A percentile compares a stretch with the other conserved stretches of the same genome.
phyloP scores from a whole-genome alignment of 2,329 filamentous ascomycete genomes.

The Fusarium torreyae region DNA sequence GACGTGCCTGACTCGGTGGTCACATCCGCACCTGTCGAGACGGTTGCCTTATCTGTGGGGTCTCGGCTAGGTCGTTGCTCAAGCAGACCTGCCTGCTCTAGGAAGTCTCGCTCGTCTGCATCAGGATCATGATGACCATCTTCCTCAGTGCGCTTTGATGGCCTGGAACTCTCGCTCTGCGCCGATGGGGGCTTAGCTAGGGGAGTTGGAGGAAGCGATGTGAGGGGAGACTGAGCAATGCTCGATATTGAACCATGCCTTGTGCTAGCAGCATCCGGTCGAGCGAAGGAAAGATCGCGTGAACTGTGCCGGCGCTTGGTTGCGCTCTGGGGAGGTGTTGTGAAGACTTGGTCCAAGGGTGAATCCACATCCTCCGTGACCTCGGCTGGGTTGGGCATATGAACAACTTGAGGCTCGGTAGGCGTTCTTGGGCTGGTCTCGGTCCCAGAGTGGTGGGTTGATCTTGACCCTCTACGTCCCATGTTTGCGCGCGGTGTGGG shows the following conservation, averaged over 20 bases:
- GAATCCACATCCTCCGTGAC: slow-evolving; percentile 44
- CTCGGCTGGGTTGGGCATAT: slow-evolving; percentile 40
- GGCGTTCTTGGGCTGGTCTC: slow-evolving; percentile 50
- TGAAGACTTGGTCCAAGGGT: slow-evolving; percentile 50
- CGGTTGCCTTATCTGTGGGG: slow-evolving; percentile 55
- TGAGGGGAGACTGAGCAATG: slow-evolving; percentile 49
- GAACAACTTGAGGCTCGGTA: slow-evolving; percentile 43
- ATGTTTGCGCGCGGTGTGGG: slow-evolving; percentile 46
- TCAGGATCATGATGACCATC: slow-evolving; percentile 66
- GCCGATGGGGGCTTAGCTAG: slow-evolving; percentile 36
- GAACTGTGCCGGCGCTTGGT: slow-evolving; percentile 48
- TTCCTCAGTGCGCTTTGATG: slow-evolving; percentile 38
- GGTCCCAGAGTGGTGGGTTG: slow-evolving; percentile 44
- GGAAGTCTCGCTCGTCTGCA: slow-evolving; percentile 76
- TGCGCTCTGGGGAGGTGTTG: slow-evolving; percentile 53
- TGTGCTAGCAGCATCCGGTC: slow-evolving; percentile 43
- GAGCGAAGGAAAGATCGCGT: slow-evolving; percentile 45
- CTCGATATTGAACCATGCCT: slow-evolving; percentile 55
- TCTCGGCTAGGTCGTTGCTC: slow-evolving; percentile 56
- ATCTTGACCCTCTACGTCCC: slow-evolving; percentile 50
- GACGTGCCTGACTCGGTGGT: slow-evolving; percentile 54
- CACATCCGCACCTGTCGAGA: slow-evolving; percentile 53
- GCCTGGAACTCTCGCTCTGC: slow-evolving; percentile 42
- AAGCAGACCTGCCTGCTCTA: slow-evolving; percentile 78
- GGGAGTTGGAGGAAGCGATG: slow-evolving; percentile 45